phyloP scores from a whole-genome alignment of 75 land plant species.

The Sequoia sempervirens region DNA sequence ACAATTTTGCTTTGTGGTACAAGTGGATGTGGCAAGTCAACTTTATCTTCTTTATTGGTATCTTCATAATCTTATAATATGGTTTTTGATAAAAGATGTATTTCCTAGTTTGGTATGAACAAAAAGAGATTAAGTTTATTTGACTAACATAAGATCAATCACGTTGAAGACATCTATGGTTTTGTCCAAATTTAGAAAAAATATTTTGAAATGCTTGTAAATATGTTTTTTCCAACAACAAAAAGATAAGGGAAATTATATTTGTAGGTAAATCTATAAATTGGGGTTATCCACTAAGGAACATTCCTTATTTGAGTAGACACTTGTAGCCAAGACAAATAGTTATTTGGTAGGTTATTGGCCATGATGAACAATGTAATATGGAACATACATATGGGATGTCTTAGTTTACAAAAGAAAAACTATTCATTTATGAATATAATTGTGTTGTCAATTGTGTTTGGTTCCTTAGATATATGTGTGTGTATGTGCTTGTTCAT shows the following conservation, averaged over 20 bases:
- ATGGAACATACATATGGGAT: background rate
- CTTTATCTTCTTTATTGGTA: constrained; percentile 50
- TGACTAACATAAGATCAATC: background rate
- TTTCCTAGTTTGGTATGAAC: background rate
- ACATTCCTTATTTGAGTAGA: background rate
- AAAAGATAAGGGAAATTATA: background rate
- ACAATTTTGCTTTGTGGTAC: constrained; percentile 54
- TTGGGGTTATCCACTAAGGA: background rate
- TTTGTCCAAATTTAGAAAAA: background rate
- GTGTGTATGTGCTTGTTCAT: no score
- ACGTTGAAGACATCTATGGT: background rate
- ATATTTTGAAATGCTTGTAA: background rate
- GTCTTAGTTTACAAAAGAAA: background rate
- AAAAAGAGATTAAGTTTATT: background rate
- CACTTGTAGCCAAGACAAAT: no score
- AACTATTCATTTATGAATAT: background rate
- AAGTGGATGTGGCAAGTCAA: constrained; percentile 59
- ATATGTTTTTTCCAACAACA: background rate
- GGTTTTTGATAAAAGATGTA: background rate
- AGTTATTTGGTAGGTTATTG: background rate
- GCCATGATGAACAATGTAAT: background rate
- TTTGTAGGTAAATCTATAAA: background rate
- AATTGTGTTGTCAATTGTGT: no score
- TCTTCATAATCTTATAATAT: background rate
- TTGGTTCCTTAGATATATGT: no score